phyloP scores from a whole-genome alignment of 2,329 filamentous ascomycete genomes.

The Sarocladium strictum region DNA sequence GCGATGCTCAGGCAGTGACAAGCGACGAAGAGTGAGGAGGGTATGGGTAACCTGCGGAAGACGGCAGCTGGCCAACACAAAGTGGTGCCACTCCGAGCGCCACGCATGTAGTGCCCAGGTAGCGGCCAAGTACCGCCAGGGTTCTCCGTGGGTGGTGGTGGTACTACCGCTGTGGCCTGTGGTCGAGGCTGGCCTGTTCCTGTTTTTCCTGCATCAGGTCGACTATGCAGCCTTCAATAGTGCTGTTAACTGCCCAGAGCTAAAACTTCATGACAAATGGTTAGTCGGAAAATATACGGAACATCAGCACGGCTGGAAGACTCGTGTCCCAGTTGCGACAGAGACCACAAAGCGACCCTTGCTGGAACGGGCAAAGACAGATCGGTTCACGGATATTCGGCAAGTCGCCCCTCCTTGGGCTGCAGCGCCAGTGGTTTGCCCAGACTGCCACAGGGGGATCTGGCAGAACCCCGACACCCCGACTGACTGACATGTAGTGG shows the following conservation, averaged over 20 bases:
- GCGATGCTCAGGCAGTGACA: no score
- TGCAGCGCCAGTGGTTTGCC: background rate
- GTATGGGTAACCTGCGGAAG: background rate
- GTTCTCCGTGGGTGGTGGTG: background rate
- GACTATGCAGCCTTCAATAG: background rate
- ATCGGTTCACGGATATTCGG: conserved; percentile 8
- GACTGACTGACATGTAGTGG: background rate
- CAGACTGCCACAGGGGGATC: background rate
- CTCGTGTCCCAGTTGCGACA: no score
- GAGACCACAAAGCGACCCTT: background rate
- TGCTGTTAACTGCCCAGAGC: background rate
- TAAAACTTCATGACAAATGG: no score
- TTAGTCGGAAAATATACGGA: no score
- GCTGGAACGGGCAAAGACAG: conserved; percentile 5
- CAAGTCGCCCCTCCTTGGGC: conserved; percentile 6
- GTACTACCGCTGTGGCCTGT: no score
- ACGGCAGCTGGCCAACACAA: background rate
- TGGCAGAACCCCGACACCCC: background rate
- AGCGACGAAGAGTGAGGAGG: background rate
- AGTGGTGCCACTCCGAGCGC: conserved; percentile 8
- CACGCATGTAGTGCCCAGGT: conserved; percentile 1
- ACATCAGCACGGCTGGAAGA: no score
- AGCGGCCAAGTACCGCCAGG: background rate
- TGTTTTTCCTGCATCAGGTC: no score
- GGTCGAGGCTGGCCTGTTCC: background rate